phyloP scores from a whole-genome alignment of 2,329 filamentous ascomycete species.

The Achaetomium macrosporum region DNA sequence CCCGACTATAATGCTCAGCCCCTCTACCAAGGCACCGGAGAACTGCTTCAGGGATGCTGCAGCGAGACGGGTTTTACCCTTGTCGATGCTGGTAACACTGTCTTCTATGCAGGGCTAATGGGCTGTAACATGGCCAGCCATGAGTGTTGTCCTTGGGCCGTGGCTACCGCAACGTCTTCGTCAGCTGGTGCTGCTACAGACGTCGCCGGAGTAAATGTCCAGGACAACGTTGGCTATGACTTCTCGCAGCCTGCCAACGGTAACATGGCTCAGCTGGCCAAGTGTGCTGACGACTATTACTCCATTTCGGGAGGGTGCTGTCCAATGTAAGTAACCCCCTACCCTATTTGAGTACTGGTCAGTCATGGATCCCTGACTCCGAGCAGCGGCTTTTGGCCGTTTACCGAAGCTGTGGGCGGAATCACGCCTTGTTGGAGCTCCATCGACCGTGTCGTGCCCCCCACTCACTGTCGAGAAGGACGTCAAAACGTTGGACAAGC shows the following conservation, averaged over 20 bases:
- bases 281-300: conserved; percentile 27
- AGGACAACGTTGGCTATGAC: conserved; percentile 11
- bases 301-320: conserved; percentile 26
- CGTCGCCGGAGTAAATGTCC: not conserved
- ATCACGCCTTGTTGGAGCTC: conserved; percentile 28
- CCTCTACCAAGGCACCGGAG: conserved; percentile 20
- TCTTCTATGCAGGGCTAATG: conserved; percentile 25
- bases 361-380: not conserved
- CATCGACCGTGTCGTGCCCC: conserved; percentile 11
- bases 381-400: conserved; percentile 24
- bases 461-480: conserved; percentile 21
- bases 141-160: conserved; percentile 27
- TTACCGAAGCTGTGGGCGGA: conserved; percentile 25
- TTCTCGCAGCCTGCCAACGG: conserved; percentile 20
- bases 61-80: conserved; percentile 25
- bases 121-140: conserved; percentile 26
- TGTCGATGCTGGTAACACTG: conserved; percentile 25
- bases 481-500: conserved; percentile 16
- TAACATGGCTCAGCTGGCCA: conserved; percentile 10
- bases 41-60: conserved; percentile 24
- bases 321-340: conserved; percentile 19
- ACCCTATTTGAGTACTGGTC: not conserved
- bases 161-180: conserved; percentile 10
- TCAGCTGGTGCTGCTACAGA: not conserved
- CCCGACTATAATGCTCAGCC: conserved; percentile 13